Percentiles rank a stretch among this genome's conserved stretches.
Conservation (phyloP, 768 basidiomycete genomes). For the Suillus placidus region DNA sequence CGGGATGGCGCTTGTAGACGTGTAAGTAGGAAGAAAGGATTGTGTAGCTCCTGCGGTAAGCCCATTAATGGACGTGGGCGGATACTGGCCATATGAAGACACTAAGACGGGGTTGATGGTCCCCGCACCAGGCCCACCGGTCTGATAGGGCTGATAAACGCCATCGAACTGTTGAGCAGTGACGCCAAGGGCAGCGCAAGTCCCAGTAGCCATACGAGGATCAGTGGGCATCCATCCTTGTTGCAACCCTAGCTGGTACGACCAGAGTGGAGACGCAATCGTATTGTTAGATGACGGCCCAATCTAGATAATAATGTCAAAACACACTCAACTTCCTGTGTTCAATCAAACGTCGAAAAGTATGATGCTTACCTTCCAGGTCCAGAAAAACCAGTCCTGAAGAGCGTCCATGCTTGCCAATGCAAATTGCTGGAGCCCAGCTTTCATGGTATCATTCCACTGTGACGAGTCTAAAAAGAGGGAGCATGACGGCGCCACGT, state of each 20-base stretch:
- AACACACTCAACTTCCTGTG: neutral
- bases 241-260: conserved; percentile 67
- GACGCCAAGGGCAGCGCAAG: conserved; percentile 60
- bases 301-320: conserved; percentile 39
- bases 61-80: conserved; percentile 52
- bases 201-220: conserved; percentile 64
- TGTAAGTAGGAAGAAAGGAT: conserved; percentile 60
- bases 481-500: conserved; percentile 38
- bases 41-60: conserved; percentile 40
- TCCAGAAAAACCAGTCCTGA: conserved; percentile 77
- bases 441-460: conserved; percentile 56
- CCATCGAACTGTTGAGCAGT: conserved; percentile 49
- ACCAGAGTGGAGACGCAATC: conserved; percentile 64
- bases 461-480: conserved; percentile 51
- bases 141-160: conserved; percentile 64
- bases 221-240: conserved; percentile 81
- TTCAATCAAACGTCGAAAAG: neutral
- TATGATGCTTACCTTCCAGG: conserved; percentile 59
- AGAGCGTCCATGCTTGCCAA: conserved; percentile 68
- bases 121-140: conserved; percentile 61
- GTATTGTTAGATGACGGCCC: conserved; percentile 56
- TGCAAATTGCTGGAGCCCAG: conserved; percentile 54
- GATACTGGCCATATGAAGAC: conserved; percentile 53
- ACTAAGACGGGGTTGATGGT: conserved; percentile 46
- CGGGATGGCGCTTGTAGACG: conserved; percentile 56